Evolutionary conservation across 2,329 filamentous ascomycete species (phyloP), one percentile per base, ranked within the genome.

Genomic region (Aspergillus pseudonomiae): DNA sequence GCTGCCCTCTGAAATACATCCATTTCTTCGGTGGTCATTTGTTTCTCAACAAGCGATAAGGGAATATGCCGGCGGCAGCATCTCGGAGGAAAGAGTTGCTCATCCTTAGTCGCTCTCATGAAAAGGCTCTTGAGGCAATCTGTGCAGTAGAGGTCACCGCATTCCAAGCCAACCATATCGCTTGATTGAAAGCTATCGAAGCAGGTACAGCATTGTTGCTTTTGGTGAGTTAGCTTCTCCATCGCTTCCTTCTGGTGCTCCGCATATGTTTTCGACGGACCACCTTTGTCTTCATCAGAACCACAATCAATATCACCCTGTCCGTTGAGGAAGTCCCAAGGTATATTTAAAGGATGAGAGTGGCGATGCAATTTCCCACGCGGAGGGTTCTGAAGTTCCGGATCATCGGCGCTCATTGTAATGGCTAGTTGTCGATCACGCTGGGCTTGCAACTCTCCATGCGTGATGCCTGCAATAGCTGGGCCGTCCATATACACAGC

Each of bases 11-110:
- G 2, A 2, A 50, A 50, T 10, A 9, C 14, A 28, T 28, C 11
- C 24, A 12, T 16, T 28, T 50, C 46, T 19, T 30, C 24, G 0
- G 46, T 30, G 12, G 14, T 28, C 24, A 50, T 50, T 30, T 30
- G 2, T 16, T 24, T 9, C 3, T 4, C 12, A 3, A 50, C 19
- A 2, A 28, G 24, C 5, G 46, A 28, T 2, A 50, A 6, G 9
- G 39, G 57, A 14, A 65, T 65, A 34, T n/a, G 36, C 16, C n/a
- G 43, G 11, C 57, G 19, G 10, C 63, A 63, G 56, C 60, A 65
- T 14, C 28, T 59, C 1, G 63, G 63, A 0, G 63, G 63, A 5
- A 63, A 65, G 0, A 65, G 46, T 12, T 39, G 28, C 26, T 63
- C 19, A 24, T 65, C 63, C 14, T 50, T 52, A 0, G 48, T 61